A percentile compares a stretch with the other conserved stretches of the same genome.
phyloP scores from a whole-genome alignment of 2,329 filamentous ascomycete species.

The Colletotrichum tamarilloi region DNA sequence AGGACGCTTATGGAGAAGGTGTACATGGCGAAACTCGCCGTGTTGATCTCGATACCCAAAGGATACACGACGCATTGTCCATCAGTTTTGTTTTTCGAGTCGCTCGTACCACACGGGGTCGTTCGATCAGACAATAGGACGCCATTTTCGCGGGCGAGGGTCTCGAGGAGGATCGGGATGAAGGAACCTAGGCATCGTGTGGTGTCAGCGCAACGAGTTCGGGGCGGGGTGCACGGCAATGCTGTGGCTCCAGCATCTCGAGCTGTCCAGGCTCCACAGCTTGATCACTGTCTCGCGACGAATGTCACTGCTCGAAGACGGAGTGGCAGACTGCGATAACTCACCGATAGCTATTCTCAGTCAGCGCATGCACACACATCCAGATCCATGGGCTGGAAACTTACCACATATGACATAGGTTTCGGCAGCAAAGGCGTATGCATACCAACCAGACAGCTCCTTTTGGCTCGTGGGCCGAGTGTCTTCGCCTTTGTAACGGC shows the following conservation, averaged over 20 bases:
- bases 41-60: conserved; percentile 89
- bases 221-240: background rate
- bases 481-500: conserved; percentile 83
- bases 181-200: conserved; percentile 75
- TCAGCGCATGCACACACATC: conserved; percentile 15
- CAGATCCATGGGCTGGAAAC: conserved; percentile 43
- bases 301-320: background rate
- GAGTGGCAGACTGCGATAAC: conserved; percentile 14
- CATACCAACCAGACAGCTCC: conserved; percentile 95
- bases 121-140: conserved; percentile 82
- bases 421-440: conserved; percentile 95
- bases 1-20: conserved; percentile 95
- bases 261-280: background rate
- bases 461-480: conserved; percentile 86
- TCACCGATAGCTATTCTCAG: conserved; percentile 42
- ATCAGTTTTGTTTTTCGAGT: conserved; percentile 59
- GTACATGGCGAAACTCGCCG: conserved; percentile 97
- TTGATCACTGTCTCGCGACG: background rate
- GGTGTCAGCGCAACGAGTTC: conserved; percentile 22
- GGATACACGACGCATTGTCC: conserved; percentile 86
- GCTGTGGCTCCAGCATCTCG: background rate
- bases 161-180: conserved; percentile 94
- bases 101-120: conserved; percentile 78
- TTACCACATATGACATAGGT: conserved; percentile 94
- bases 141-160: conserved; percentile 91